These are phyloP conservation scores for Daedaleopsis sinensis DNA, from an alignment of 768 basidiomycete genomes.

Conservation along the genomic window DNA sequence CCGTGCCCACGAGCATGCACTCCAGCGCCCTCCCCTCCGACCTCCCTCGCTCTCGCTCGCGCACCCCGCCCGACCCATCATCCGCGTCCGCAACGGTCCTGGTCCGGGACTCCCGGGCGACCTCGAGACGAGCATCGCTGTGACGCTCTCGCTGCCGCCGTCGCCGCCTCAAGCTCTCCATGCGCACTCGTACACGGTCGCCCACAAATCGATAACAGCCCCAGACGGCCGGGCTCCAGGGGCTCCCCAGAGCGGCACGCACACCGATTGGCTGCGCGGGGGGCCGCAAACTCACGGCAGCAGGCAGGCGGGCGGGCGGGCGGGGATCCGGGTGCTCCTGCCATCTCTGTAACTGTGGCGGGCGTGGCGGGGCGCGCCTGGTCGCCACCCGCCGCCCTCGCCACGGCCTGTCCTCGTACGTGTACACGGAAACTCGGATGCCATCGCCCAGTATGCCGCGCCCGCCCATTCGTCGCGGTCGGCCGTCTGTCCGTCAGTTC, in stretches of 20 bases:
- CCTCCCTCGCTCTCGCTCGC: not conserved
- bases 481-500: not conserved
- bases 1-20: too few relatives aligned
- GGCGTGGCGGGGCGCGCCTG: not conserved
- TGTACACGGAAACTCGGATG: not conserved
- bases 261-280: not conserved
- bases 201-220: not conserved
- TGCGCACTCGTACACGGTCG: not conserved
- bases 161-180: not conserved
- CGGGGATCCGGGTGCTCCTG: not conserved
- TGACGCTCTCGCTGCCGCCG: not conserved
- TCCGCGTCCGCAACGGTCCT: not conserved
- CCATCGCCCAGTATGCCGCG: constrained; percentile 1
- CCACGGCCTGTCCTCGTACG: not conserved
- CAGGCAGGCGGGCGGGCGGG: not conserved
- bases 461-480: constrained; percentile 6
- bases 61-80: not conserved
- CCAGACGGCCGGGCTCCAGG: not conserved
- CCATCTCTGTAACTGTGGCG: not conserved
- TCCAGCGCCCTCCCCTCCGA: too few relatives aligned
- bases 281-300: not conserved
- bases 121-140: not conserved
- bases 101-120: not conserved
- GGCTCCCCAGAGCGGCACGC: not conserved
- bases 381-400: not conserved